These are phyloP conservation scores for Trifolium dubium DNA, from an alignment of 306 rosid genomes.

Conservation along the genomic window DNA sequence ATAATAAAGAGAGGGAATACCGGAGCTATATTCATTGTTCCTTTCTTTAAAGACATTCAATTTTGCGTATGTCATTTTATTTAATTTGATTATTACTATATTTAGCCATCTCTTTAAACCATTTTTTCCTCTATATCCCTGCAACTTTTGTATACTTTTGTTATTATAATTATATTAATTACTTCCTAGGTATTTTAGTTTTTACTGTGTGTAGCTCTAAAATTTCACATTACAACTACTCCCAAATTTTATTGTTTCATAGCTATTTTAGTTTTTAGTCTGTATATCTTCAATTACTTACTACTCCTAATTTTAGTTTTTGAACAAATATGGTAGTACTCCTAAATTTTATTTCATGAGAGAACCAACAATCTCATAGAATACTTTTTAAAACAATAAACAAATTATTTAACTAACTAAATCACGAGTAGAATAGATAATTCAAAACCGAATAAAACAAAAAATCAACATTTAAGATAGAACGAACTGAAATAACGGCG, in stretches of 20 bases:
- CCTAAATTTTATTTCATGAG: too few species aligned
- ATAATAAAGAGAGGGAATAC: slow-evolving; percentile 24
- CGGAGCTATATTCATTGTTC: slow-evolving; percentile 32
- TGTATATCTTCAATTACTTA: too few species aligned
- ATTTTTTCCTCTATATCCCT: not conserved
- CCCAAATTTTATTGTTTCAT: too few species aligned
- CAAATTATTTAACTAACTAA: too few species aligned
- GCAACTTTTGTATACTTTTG: not conserved
- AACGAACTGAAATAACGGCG: not conserved
- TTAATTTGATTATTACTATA: not conserved
- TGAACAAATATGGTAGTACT: too few species aligned
- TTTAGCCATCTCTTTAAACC: not conserved
- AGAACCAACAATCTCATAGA: too few species aligned
- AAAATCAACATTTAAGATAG: not conserved
- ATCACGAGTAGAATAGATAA: too few species aligned
- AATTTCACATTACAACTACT: not conserved
- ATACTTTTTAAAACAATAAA: too few species aligned
- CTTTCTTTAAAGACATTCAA: slow-evolving; percentile 40
- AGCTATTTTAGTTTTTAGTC: too few species aligned
- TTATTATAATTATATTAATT: not conserved
- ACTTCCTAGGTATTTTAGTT: not conserved
- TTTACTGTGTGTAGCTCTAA: not conserved
- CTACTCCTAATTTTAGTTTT: too few species aligned
- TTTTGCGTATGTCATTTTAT: slow-evolving; percentile 49
- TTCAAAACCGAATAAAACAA: too few species aligned